Evolutionary conservation across 73 alveolate species (phyloP).

Genomic region (Paramecium sexaurelia): DNA sequence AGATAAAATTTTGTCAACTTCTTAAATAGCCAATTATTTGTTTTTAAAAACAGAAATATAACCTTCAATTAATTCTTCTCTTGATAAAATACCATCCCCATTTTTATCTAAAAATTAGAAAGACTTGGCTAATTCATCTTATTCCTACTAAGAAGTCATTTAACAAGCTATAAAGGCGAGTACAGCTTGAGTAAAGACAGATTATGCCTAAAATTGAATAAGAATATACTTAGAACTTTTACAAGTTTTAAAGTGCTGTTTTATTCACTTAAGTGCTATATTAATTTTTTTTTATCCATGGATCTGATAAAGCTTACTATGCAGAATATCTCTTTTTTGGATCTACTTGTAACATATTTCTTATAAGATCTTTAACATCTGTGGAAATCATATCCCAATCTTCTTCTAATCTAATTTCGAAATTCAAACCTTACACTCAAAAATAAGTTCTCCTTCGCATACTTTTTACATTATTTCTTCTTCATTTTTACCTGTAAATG

Average conservation of each 20-base stretch:
- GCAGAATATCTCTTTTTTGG: constrained; percentile 75
- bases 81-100: constrained; percentile 82
- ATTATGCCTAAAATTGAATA: constrained; percentile 34
- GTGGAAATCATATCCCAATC: constrained; percentile 68
- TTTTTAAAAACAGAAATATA: constrained; percentile 56
- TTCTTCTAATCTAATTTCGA: constrained; percentile 42
- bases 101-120: constrained; percentile 79
- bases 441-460: constrained; percentile 1
- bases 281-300: constrained; percentile 69
- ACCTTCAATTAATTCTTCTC: constrained; percentile 85
- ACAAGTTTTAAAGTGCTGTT: constrained; percentile 55
- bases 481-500: constrained; percentile 60
- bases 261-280: neutral
- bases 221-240: constrained; percentile 17
- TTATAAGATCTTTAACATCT: constrained; percentile 77
- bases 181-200: constrained; percentile 67
- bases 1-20: constrained; percentile 32
- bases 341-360: constrained; percentile 72
- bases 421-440: constrained; percentile 56
- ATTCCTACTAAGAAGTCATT: constrained; percentile 69
- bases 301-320: constrained; percentile 76
- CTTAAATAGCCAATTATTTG: neutral
- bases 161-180: constrained; percentile 64
- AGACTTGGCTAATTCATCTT: constrained; percentile 65
- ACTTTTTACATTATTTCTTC: constrained; percentile 50